Base-by-base conservation (phyloP, 2,329 filamentous ascomycete species). In the Triangularia setosa region DNA sequence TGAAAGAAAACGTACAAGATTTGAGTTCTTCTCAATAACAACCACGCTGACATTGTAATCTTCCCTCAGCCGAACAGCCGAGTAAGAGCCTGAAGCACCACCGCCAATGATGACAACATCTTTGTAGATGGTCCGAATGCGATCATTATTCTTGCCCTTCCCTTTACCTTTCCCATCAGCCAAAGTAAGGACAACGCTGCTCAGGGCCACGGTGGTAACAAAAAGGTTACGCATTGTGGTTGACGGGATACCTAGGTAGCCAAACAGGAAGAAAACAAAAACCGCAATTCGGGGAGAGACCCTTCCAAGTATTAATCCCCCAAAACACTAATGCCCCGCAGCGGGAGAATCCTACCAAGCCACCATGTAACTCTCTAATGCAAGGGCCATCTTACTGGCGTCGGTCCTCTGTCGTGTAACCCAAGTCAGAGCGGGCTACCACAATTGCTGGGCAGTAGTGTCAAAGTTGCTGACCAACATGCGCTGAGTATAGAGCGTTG, bases 101-200 rank as follows among this genome's bases (percentile, higher is more conserved):
- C 69, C 69, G 14, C 69, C 69, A 21, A 69, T 40, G 4, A 71
- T 62, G 12, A 52, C 67, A 21, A 69, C 68, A 30, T 69, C 68
- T 27, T 58, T 61, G 1, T 48, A 21, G 16, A 69, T 66, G 48
- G 58, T 63, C 12, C 40, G 40, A 18, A 21, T 48, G 11, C 18
- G 4, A 9, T 48, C 40, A 11, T 48, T 18, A n/a, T 21, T 8
- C 12, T 48, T 9, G 6, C 40, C 40, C 40, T 48, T 48, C n/a
- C 40, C 40, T 48, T 48, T 48, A n/a, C 40, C 40, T 21, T 48
- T 18, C 12, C 40, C 40, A 48, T 21, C 40, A 18, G 40, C 40
- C 40, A 21, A 48, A 48, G 40, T 48, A 18, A 21, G 40, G 16
- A 21, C 40, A 11, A 9, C n/a, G 9, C 40, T n/a, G 21, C n/a